Conservation (phyloP, 1,284 basidiomycete species). For the Fomitopsis pinicola region DNA sequence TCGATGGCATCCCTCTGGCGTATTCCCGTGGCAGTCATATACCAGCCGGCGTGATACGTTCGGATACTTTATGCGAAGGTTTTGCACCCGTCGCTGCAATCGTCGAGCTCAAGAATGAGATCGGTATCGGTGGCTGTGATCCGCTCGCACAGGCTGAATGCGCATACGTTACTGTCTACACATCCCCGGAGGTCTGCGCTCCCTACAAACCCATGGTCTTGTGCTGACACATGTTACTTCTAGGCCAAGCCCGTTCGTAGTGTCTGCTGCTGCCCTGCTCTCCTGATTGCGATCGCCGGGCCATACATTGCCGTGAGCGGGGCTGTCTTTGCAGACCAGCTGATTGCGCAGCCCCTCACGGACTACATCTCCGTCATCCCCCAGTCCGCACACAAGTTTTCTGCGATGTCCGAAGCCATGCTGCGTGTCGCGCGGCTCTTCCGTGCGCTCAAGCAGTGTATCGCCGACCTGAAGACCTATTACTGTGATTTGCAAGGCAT, state of each 20-base stretch:
- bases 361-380: slow-evolving; percentile 3
- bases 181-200: background rate
- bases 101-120: slow-evolving; percentile 9
- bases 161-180: slow-evolving; percentile 1
- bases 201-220: background rate
- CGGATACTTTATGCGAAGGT: background rate
- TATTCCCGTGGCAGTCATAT: no score
- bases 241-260: slow-evolving; percentile 2
- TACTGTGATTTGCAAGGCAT: background rate
- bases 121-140: slow-evolving; percentile 10
- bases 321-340: slow-evolving; percentile 11
- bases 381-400: background rate
- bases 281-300: slow-evolving; percentile 8
- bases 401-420: background rate
- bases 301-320: slow-evolving; percentile 11
- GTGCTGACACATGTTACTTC: background rate
- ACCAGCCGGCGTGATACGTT: background rate
- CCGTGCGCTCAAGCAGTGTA: background rate
- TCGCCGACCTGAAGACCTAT: background rate
- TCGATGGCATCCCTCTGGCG: background rate
- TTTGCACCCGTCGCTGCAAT: background rate
- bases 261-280: slow-evolving; percentile 9
- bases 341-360: slow-evolving; percentile 8
- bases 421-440: background rate
- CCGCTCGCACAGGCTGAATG: slow-evolving; percentile 9